Base-by-base conservation (phyloP, 352 stramenopile species). In the Phytophthora brassicae region DNA sequence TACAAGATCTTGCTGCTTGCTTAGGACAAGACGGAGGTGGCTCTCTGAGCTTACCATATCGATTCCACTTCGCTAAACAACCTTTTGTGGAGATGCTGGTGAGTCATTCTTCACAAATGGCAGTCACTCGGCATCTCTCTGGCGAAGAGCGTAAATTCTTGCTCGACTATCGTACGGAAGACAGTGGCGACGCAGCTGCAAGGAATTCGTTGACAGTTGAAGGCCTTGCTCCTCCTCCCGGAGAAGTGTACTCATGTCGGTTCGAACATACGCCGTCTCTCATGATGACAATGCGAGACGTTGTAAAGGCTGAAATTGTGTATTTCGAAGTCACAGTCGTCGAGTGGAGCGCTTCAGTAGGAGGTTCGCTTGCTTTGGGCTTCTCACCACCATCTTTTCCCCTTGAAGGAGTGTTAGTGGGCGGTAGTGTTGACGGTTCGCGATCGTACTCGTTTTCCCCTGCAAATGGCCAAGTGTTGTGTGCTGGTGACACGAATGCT, bases 301-400 rank as follows among this genome's bases (percentile, higher is more conserved):
- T 84, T 13, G 31, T 90, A 12, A 92, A 94, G 46, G 81, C 86
- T 31, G 78, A 89, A 49, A 75, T 94, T 46, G 65, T 91, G 24
- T 95, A 95, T 50, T 94, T 89, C 55, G 86, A 95, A 60, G 69
- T 94, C 12, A 87, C 78, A 1, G 63, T 95, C 0, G 41, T 88
- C 2, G 84, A 94, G 33, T 89, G 83, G 82, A 79, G 56, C 29
- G 28, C 56, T 12, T 67, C 50, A 24, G 56, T 66, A 11, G 59
- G 55, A 38, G 71, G 70, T 0, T 60, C 76, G 2, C 59, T 92
- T 13, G 70, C 67, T 0, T 70, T 95, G 39, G 86, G 86, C 0
- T 84, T 92, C 56, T 90, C 86, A 3, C 74, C 79, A 1, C 66
- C 70, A 1, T 74, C 86, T 12, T 93, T 94, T 45, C 73, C 79